Base-by-base conservation (phyloP, 2,329 filamentous ascomycete genomes). In the Curvularia hawaiiensis region DNA sequence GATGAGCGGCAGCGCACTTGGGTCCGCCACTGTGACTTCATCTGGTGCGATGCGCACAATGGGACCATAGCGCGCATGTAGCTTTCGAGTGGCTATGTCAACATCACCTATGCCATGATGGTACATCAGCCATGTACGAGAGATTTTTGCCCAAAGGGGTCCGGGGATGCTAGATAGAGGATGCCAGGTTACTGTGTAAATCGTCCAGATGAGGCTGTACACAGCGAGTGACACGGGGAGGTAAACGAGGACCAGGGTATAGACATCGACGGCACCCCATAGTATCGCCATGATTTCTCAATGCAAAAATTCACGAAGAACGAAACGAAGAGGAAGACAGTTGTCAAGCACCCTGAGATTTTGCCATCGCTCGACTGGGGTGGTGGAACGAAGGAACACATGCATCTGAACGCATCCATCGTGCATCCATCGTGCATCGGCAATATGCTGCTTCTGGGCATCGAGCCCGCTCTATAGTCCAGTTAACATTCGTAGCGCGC, bases 21-120 rank as follows among this genome's bases (percentile, higher is more conserved):
- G 57, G 26, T 67, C 61, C 14, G 56, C 54, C 22, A 59, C 61
- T 0, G 59, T 56, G 3, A 69, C 54, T 44, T 83, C 80, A 51
- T 81, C 76, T 6, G 67, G 81, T 2, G 75, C 76, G 40, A 82
- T 69, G 6, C 82, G 79, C n/a, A 84, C 77, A 1, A 84, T 75
- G 0, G 75, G 71, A 6, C 82, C 81, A 44, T 68, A 63, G 40
- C 56, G 28, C 16, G 60, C 14, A 26, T 71, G 68, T 0, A 70
- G 57, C 7, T 43, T 26, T 5, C 59, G 44, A 30, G 63, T 56
- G 7, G 39, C 31, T 3, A 59, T 44, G n/a, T 71, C 64, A 4
- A 68, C 51, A 40, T 71, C 67, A 3, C 67, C 67, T n/a, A 33
- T 43, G 24, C 60, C 59, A 33, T 62, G 61, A 22, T 59, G 62